A percentile compares a stretch with the other conserved stretches of the same genome.
These are phyloP conservation scores for Coix lacrymajobi DNA, from an alignment of 176 grass and related monocot species.

Conservation along the genomic window DNA sequence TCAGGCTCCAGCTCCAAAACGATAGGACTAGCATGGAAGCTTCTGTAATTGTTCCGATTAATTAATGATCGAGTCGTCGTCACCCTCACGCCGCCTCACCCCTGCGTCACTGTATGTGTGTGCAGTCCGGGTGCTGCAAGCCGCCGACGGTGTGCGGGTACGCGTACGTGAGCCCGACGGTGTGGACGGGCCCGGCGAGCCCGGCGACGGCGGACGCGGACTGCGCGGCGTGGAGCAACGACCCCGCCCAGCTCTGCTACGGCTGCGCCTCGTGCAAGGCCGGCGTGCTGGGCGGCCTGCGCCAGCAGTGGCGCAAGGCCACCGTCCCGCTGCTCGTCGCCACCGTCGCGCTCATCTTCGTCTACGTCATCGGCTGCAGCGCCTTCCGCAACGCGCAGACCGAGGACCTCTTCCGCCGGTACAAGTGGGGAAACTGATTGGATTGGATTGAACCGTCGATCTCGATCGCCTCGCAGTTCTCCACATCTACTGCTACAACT, in stretches of 20 bases:
- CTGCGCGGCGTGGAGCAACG: conserved; percentile 79
- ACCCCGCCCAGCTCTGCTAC: conserved; percentile 74
- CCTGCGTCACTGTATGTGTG: too few relatives aligned
- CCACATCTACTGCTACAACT: too few relatives aligned
- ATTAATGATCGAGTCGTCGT: not conserved
- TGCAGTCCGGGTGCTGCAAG: conserved; percentile 89
- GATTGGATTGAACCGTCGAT: too few relatives aligned
- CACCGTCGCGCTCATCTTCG: conserved; percentile 63
- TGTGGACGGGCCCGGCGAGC: conserved; percentile 70
- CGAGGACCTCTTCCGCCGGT: conserved; percentile 81
- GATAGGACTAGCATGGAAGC: too few relatives aligned
- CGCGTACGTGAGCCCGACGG: conserved; percentile 63
- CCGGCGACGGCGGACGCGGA: conserved; percentile 49
- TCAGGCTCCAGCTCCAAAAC: too few relatives aligned
- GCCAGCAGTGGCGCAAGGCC: conserved; percentile 75
- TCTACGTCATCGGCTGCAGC: conserved; percentile 89
- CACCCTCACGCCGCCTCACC: too few relatives aligned
- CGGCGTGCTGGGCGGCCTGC: conserved; percentile 65
- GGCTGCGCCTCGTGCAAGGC: conserved; percentile 72
- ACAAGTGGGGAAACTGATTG: conserved; percentile 63
- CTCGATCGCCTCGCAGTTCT: too few relatives aligned
- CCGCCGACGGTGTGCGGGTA: conserved; percentile 82
- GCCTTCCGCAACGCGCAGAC: conserved; percentile 93
- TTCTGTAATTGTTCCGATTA: not conserved
- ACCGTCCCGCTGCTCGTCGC: conserved; percentile 57